phyloP scores from a whole-genome alignment of 257 asterid species.

The Paulownia fortunei region DNA sequence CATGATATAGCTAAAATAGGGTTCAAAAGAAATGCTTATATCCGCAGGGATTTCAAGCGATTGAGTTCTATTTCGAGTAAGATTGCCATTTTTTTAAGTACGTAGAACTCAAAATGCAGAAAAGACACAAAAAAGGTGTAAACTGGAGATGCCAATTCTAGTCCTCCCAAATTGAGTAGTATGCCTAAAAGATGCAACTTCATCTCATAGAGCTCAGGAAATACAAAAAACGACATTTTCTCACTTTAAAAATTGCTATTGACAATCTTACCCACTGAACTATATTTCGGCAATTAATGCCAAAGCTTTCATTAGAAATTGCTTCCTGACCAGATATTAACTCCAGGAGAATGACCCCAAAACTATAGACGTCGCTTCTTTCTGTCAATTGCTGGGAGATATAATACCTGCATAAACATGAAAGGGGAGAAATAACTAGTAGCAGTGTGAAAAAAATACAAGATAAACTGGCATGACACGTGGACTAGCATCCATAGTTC shows the following conservation, averaged over 20 bases:
- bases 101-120: neutral
- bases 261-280: constrained; percentile 87
- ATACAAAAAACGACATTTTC: neutral
- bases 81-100: neutral
- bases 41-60: too few species aligned
- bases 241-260: too few species aligned
- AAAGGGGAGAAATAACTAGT: neutral
- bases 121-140: too few species aligned
- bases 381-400: constrained; percentile 98
- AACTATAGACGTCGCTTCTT: constrained; percentile 94
- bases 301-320: constrained; percentile 85
- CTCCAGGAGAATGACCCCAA: constrained; percentile 96
- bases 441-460: neutral
- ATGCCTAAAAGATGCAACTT: neutral
- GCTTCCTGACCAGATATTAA: constrained; percentile 98
- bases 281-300: constrained; percentile 84
- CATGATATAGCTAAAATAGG: too few species aligned
- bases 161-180: neutral
- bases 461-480: neutral
- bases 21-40: too few species aligned
- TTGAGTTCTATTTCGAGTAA: too few species aligned
- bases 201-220: neutral
- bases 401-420: constrained; percentile 69
- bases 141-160: too few species aligned
- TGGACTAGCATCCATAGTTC: neutral